Conservation (phyloP, 441 rosid genomes). For the Hura crepitans region DNA sequence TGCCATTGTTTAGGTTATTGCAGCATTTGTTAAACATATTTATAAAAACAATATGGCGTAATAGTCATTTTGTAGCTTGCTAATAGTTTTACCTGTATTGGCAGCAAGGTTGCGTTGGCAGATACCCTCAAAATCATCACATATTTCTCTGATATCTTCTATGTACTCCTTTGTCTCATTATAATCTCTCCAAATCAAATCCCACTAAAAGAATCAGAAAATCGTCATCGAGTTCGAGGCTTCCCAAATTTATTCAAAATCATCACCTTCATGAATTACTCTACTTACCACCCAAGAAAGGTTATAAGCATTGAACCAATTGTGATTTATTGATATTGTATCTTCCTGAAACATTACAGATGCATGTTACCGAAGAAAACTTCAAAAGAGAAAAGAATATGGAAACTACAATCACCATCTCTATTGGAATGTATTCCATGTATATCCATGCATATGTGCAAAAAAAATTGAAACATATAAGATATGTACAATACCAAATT, state of each 20-base stretch:
- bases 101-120: constrained; percentile 95
- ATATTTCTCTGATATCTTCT: constrained; percentile 84
- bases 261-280: neutral
- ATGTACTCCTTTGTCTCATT: constrained; percentile 77
- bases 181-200: constrained; percentile 72
- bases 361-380: constrained; percentile 23
- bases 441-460: no score
- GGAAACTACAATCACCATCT: neutral
- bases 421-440: neutral
- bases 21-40: neutral
- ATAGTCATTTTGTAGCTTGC: neutral
- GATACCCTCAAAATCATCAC: constrained; percentile 83
- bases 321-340: constrained; percentile 89
- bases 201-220: constrained; percentile 54
- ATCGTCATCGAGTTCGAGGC: constrained; percentile 15
- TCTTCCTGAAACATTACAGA: constrained; percentile 60
- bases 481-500: constrained; percentile 54
- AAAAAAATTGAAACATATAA: no score
- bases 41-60: no score
- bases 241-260: neutral
- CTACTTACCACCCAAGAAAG: constrained; percentile 80
- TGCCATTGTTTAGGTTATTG: neutral
- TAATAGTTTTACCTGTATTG: constrained; percentile 60
- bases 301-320: constrained; percentile 91
- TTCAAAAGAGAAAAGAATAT: neutral